Conservation (phyloP, 1,284 basidiomycete genomes). For the Ustilago loliicola region DNA sequence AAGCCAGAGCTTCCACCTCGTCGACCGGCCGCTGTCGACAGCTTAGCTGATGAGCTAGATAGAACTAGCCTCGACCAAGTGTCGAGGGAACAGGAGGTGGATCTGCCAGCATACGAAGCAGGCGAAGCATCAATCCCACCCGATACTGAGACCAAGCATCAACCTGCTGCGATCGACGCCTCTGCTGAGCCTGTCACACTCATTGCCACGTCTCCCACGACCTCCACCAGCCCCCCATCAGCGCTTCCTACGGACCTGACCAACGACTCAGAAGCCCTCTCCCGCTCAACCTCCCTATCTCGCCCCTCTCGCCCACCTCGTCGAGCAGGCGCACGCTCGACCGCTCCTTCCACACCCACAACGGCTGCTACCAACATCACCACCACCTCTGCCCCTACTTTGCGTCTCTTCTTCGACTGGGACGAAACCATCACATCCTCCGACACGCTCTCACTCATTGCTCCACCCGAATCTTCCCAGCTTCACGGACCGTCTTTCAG, state of each 20-base stretch:
- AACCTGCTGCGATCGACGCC: not conserved
- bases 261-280: constrained; percentile 15
- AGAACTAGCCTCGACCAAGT: not conserved
- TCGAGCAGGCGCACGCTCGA: constrained; percentile 1
- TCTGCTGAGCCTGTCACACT: constrained; percentile 4
- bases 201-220: not conserved
- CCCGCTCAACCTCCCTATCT: constrained; percentile 24
- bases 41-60: constrained; percentile 20
- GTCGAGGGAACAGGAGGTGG: constrained; percentile 2
- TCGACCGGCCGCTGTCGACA: not conserved
- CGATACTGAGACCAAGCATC: not conserved
- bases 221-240: constrained; percentile 5
- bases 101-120: constrained; percentile 15
- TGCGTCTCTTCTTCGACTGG: constrained; percentile 64
- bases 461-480: constrained; percentile 43
- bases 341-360: not conserved
- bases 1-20: constrained; percentile 24
- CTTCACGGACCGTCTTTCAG: constrained; percentile 41
- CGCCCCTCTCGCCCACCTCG: constrained; percentile 40
- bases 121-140: constrained; percentile 10
- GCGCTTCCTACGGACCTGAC: constrained; percentile 9
- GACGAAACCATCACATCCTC: constrained; percentile 66
- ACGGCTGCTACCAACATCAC: not conserved
- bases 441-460: constrained; percentile 64
- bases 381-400: constrained; percentile 1